Percentiles rank a stretch among this genome's conserved stretches.
These are phyloP conservation scores for Diplocarpon rosae DNA, from an alignment of 2,329 filamentous ascomycete species.

Conservation along the genomic window DNA sequence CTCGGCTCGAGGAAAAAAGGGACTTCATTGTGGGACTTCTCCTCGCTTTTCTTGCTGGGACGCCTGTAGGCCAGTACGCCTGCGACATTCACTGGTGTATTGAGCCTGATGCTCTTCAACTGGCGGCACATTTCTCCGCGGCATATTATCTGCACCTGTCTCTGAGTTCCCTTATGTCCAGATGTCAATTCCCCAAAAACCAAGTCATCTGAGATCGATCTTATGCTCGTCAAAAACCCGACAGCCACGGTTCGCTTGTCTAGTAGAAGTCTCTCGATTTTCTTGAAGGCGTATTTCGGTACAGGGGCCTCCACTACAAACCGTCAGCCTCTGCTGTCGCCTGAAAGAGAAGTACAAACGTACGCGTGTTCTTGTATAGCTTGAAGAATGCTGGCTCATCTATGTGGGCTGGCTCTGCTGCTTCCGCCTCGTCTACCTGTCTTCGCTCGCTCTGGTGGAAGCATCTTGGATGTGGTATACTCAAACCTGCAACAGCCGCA, in stretches of 20 bases:
- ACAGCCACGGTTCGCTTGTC: constrained; percentile 37
- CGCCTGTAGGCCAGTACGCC: constrained; percentile 26
- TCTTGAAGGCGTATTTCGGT: constrained; percentile 9
- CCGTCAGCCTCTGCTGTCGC: neutral
- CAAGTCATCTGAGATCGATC: constrained; percentile 56
- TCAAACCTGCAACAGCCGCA: neutral
- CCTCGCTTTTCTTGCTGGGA: constrained; percentile 11
- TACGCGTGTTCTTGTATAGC: constrained; percentile 22
- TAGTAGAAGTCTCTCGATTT: neutral
- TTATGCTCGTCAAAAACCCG: constrained; percentile 62
- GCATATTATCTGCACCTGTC: constrained; percentile 28
- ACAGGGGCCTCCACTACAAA: constrained; percentile 7
- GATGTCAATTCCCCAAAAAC: constrained; percentile 49
- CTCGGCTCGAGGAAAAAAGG: neutral
- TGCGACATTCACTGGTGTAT: constrained; percentile 42
- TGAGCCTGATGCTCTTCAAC: constrained; percentile 36
- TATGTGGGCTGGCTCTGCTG: neutral
- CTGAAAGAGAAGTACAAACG: neutral
- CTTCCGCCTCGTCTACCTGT: constrained; percentile 1
- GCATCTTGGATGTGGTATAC: constrained; percentile 2
- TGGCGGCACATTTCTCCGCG: constrained; percentile 27
- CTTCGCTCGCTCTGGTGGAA: constrained; percentile 10
- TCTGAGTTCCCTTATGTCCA: constrained; percentile 24
- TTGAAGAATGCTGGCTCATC: constrained; percentile 14
- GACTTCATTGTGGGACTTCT: constrained; percentile 3